phyloP scores from a whole-genome alignment of 2,329 filamentous ascomycete genomes.

The Beauveria sp. region DNA sequence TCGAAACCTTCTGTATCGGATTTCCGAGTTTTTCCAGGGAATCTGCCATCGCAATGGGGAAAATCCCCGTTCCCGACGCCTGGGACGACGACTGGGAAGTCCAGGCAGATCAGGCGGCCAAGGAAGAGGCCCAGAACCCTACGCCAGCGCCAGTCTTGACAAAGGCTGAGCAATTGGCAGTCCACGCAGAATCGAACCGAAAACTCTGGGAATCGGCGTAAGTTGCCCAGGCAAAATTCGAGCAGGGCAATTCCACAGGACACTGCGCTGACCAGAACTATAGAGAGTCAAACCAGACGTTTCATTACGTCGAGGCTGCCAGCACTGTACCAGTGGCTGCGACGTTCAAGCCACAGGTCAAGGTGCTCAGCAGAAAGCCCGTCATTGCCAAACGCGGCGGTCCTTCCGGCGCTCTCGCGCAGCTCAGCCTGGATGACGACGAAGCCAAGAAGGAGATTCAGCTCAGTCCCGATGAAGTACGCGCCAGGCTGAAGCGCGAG shows the following conservation, averaged over 20 bases:
- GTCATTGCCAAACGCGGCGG: slow-evolving; percentile 53
- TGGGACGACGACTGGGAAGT: slow-evolving; percentile 92
- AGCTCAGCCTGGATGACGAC: slow-evolving; percentile 46
- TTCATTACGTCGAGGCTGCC: slow-evolving; percentile 65
- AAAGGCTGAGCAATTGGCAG: slow-evolving; percentile 69
- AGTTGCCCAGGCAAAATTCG: slow-evolving; percentile 20
- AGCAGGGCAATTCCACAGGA: not conserved
- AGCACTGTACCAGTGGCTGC: slow-evolving; percentile 53
- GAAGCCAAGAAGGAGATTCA: slow-evolving; percentile 54
- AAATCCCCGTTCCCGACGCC: slow-evolving; percentile 56
- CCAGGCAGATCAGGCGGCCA: slow-evolving; percentile 55
- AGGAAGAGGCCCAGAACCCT: slow-evolving; percentile 27
- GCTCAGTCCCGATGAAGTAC: slow-evolving; percentile 67
- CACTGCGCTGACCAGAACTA: not conserved
- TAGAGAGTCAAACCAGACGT: slow-evolving; percentile 67
- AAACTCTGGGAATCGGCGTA: slow-evolving; percentile 88
- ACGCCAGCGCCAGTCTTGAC: slow-evolving; percentile 41
- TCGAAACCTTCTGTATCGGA: too few species aligned
- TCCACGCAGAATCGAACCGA: slow-evolving; percentile 76
- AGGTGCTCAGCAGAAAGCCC: slow-evolving; percentile 78
- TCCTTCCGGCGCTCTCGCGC: slow-evolving; percentile 39
- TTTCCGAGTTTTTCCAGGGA: too few species aligned
- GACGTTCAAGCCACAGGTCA: slow-evolving; percentile 75
- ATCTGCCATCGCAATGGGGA: not conserved
- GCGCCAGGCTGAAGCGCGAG: slow-evolving; percentile 68